Conservation (phyloP, 2,329 filamentous ascomycete species). For the Thielaviopsis euricoi region DNA sequence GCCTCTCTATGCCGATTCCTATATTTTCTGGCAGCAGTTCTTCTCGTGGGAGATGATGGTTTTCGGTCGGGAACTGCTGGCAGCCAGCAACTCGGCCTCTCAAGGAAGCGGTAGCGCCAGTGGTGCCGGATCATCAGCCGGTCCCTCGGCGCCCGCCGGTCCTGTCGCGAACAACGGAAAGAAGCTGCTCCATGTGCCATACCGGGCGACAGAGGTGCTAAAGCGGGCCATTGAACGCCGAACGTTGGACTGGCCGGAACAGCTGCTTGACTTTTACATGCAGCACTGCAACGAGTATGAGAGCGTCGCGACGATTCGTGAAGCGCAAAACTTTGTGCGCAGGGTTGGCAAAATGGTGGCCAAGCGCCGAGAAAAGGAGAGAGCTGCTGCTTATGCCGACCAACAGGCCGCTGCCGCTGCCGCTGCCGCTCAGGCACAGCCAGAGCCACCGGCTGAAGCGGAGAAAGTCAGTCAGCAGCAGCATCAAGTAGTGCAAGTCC, state of each 20-base stretch:
- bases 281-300: constrained; percentile 86
- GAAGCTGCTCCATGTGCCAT: constrained; percentile 37
- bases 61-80: constrained; percentile 24
- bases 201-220: constrained; percentile 59
- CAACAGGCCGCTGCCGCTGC: constrained; percentile 14
- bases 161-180: neutral
- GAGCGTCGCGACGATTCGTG: constrained; percentile 55
- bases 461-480: neutral
- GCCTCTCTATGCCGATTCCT: constrained; percentile 55
- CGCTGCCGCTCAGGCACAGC: constrained; percentile 15
- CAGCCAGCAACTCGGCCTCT: constrained; percentile 2
- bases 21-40: constrained; percentile 87
- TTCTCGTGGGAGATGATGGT: constrained; percentile 80
- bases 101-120: neutral
- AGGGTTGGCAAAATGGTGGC: constrained; percentile 47
- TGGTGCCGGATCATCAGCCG: too few relatives aligned
- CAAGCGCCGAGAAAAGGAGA: constrained; percentile 49
- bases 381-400: constrained; percentile 33
- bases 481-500: neutral
- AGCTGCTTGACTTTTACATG: constrained; percentile 55
- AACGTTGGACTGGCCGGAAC: constrained; percentile 61
- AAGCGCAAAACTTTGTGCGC: constrained; percentile 56
- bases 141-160: neutral
- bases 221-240: constrained; percentile 48
- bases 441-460: constrained; percentile 3